These are phyloP conservation scores for Ramaria sp. DNA, from an alignment of 768 basidiomycete species.

Conservation along the genomic window DNA sequence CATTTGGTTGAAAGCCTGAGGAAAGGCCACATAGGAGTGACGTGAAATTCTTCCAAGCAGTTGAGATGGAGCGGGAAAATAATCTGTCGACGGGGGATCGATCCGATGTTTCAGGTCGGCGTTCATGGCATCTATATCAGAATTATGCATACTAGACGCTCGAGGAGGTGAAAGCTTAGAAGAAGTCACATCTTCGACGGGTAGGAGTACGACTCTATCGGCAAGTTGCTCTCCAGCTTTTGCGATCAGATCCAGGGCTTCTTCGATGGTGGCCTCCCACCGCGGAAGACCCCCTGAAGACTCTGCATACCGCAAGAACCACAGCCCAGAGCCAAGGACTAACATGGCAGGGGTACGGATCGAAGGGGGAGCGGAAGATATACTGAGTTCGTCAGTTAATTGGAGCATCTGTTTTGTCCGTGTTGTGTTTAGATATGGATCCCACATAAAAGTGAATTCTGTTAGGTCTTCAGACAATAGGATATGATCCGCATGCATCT, in stretches of 20 bases:
- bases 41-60: neutral
- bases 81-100: slow-evolving; percentile 20
- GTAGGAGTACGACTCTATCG: slow-evolving; percentile 67
- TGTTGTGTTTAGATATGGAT: slow-evolving; percentile 76
- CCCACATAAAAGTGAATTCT: slow-evolving; percentile 63
- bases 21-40: slow-evolving; percentile 26
- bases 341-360: slow-evolving; percentile 44
- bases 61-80: neutral
- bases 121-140: slow-evolving; percentile 89
- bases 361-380: slow-evolving; percentile 17
- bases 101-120: slow-evolving; percentile 69
- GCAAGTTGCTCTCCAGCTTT: slow-evolving; percentile 34
- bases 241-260: slow-evolving; percentile 41
- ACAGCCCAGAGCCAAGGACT: slow-evolving; percentile 77
- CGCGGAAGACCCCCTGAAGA: slow-evolving; percentile 62
- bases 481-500: slow-evolving; percentile 59
- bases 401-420: slow-evolving; percentile 29
- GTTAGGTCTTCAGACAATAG: slow-evolving; percentile 36
- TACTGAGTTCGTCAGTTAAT: slow-evolving; percentile 20
- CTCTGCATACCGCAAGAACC: slow-evolving; percentile 74
- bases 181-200: slow-evolving; percentile 60
- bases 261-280: slow-evolving; percentile 70
- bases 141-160: slow-evolving; percentile 54
- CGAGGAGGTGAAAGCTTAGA: slow-evolving; percentile 56
- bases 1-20: slow-evolving; percentile 75